phyloP scores from a whole-genome alignment of 306 rosid genomes.

The Purshia tridentata region DNA sequence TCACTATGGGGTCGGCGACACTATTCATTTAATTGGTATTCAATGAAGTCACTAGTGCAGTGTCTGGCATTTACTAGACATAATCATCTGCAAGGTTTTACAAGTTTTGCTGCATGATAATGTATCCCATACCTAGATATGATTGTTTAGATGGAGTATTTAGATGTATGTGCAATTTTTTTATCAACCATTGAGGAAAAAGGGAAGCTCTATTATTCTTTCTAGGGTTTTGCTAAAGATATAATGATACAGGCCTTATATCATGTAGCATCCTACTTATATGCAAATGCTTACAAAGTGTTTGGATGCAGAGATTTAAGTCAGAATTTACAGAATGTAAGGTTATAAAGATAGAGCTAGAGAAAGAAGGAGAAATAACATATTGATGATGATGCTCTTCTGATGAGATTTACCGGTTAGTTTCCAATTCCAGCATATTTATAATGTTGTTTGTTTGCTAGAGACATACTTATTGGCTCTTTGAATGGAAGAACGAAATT shows the following conservation, averaged over 20 bases:
- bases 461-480: background rate
- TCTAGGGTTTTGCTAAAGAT: background rate
- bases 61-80: conserved; percentile 2
- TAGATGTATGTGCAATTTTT: conserved; percentile 2
- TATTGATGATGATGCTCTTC: background rate
- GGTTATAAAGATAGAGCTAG: background rate
- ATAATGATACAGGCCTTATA: background rate
- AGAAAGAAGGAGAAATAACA: background rate
- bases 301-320: background rate
- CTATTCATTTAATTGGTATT: conserved; percentile 20
- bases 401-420: background rate
- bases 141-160: conserved; percentile 2
- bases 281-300: background rate
- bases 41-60: background rate
- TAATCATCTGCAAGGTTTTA: conserved; percentile 23
- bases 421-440: background rate
- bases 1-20: no score
- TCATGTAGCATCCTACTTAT: background rate
- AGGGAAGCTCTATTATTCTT: background rate
- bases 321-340: background rate
- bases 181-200: conserved; percentile 6
- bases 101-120: conserved; percentile 39
- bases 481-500: background rate
- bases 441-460: background rate
- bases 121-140: conserved; percentile 6